Evolutionary conservation across 192 early-diverging fungal genomes (phyloP), one percentile per base, ranked within the genome.

Genomic region (Dissophora ornata): DNA sequence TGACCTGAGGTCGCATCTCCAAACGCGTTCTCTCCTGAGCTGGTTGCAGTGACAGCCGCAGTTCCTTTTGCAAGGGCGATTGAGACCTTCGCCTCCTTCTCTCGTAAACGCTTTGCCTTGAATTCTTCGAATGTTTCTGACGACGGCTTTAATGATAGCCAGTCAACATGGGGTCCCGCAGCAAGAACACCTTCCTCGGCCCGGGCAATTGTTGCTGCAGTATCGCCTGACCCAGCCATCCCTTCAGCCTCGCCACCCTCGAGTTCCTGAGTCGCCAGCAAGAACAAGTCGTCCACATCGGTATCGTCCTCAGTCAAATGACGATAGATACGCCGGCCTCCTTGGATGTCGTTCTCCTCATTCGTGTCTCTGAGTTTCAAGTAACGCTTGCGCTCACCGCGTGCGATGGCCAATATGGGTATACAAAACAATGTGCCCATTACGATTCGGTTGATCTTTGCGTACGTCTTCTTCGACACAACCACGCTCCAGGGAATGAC

Each of bases 121-220:
- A 77, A 77, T 11, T 77, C 73, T 2, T 53, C 50, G 51, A 67
- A 77, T 8, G 64, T 49, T 24, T 77, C 73, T 29, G 49, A 9
- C 2, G 59, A 36, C 0, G 59, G 49, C 21, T 24, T 16, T 6
- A 51, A 36, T 24, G 62, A 32, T 26, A 30, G 42, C 57, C 55
- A 62, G n/a, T 22, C 49, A 26, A 62, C 51, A 2, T 51, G n/a
- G 6, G 52, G 5, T 18, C 19, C 45, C 4, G 41, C 11, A n/a
- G 34, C 28, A 29, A n/a, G 25, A 21, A 57, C 52, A 32, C 52
- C 53, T 16, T 77, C 64, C 57, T 74, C 62, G 2, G 62, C 69
- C 13, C 57, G 40, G 32, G 55, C 28, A 30, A 74, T 36, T 18
- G 61, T 50, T 2, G 38, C 30, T 4, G 69, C 54, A 28, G 53